phyloP scores from a whole-genome alignment of 352 stramenopile species.

The Blastocystis sp. region DNA sequence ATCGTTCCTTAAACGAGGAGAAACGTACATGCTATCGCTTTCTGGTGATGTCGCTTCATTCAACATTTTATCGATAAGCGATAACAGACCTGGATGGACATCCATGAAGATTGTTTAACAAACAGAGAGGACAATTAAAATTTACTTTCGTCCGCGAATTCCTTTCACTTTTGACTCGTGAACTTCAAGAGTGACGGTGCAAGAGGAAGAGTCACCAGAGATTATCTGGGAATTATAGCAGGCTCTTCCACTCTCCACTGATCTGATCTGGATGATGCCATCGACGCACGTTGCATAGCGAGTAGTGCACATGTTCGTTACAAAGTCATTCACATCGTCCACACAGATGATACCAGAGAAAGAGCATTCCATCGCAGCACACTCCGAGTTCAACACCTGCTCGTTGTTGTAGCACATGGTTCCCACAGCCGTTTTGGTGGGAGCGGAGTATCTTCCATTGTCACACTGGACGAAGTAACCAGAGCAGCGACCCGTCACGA shows the following conservation, averaged over 20 bases:
- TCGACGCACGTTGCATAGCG: constrained; percentile 35
- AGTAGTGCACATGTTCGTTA: constrained; percentile 43
- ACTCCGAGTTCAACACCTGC: constrained; percentile 32
- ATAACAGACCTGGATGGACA: background rate
- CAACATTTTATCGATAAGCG: constrained; percentile 32
- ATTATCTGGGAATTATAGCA: constrained; percentile 61
- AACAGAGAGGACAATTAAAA: background rate
- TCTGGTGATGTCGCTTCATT: constrained; percentile 14
- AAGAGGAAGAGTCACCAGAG: background rate
- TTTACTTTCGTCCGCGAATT: constrained; percentile 60
- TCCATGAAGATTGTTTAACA: background rate
- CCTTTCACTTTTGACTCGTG: constrained; percentile 46
- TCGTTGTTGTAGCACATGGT: constrained; percentile 61
- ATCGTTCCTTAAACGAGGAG: constrained; percentile 8
- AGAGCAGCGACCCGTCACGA: constrained; percentile 22
- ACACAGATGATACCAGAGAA: constrained; percentile 55
- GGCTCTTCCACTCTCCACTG: background rate
- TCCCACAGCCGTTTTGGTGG: background rate
- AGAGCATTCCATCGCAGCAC: constrained; percentile 10
- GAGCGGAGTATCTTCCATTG: constrained; percentile 11
- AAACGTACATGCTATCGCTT: background rate
- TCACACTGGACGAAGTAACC: constrained; percentile 51
- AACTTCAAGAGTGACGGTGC: constrained; percentile 33
- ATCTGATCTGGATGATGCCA: background rate
- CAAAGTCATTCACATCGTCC: background rate